A percentile compares a stretch with the other conserved stretches of the same genome.
These are phyloP conservation scores for Eucalyptus erythrocorys DNA, from an alignment of 345 rosid genomes.

Conservation along the genomic window DNA sequence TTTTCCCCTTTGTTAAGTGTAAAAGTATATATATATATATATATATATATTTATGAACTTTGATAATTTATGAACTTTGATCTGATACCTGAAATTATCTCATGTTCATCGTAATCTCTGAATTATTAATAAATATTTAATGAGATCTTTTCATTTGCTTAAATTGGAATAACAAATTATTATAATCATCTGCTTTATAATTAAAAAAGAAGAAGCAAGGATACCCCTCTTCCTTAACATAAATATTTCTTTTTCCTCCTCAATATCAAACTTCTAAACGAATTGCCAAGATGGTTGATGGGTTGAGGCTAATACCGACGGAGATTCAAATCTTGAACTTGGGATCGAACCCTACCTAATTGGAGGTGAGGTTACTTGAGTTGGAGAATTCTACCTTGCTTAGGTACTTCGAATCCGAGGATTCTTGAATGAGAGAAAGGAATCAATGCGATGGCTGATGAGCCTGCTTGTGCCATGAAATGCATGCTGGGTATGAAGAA, in stretches of 20 bases:
- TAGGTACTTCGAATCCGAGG: background rate
- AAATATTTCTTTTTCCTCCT: background rate
- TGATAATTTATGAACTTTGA: rapidly evolving
- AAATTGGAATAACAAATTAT: background rate
- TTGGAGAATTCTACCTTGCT: background rate
- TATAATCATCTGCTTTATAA: rapidly evolving
- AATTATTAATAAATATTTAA: background rate
- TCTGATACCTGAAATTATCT: rapidly evolving
- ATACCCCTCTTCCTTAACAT: background rate
- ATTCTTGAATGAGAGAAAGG: background rate
- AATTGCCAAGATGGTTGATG: background rate
- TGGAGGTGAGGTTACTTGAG: rapidly evolving
- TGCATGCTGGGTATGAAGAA: rapidly evolving
- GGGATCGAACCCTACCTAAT: rapidly evolving
- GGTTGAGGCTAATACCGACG: rapidly evolving
- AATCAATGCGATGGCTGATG: rapidly evolving
- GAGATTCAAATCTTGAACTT: rapidly evolving
- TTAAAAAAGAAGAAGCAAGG: background rate
- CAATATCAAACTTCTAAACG: rapidly evolving
- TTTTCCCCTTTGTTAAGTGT: background rate
- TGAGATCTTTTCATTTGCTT: rapidly evolving
- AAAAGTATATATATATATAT: too few species aligned
- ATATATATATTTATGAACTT: rapidly evolving
- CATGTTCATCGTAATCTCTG: background rate
- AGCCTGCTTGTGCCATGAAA: background rate